A percentile compares a stretch with the other conserved stretches of the same genome.
Conservation (phyloP, 202 grass and related monocot species). For the Tripidium arundinaceum region DNA sequence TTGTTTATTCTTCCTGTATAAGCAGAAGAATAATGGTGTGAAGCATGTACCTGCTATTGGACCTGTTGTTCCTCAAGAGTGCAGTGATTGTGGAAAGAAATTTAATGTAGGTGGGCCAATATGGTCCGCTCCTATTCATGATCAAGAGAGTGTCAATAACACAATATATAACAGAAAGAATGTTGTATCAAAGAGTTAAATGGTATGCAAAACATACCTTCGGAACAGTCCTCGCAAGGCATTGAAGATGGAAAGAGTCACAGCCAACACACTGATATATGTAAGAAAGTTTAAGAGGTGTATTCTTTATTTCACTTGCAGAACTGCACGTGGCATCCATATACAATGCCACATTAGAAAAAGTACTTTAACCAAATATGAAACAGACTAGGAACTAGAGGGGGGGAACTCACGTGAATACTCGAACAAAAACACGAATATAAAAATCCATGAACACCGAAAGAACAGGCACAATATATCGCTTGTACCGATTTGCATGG, state of each 20-base stretch:
- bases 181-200: constrained; percentile 8
- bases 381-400: not conserved
- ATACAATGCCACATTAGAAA: constrained; percentile 19
- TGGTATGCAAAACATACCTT: constrained; percentile 49
- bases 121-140: constrained; percentile 95
- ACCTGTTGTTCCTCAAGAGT: constrained; percentile 86
- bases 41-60: constrained; percentile 83
- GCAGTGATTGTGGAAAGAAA: constrained; percentile 73
- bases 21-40: constrained; percentile 69
- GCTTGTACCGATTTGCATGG: constrained; percentile 87
- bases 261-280: constrained; percentile 90
- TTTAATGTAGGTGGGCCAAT: constrained; percentile 94
- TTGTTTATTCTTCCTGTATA: constrained; percentile 12
- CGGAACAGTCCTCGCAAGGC: constrained; percentile 63
- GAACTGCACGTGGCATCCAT: constrained; percentile 53
- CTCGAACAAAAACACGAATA: constrained; percentile 84
- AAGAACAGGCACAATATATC: constrained; percentile 85
- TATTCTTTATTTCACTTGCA: constrained; percentile 80
- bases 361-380: constrained; percentile 13
- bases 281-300: constrained; percentile 95
- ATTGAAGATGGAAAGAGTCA: constrained; percentile 96
- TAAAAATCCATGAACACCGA: constrained; percentile 92
- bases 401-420: constrained; percentile 67
- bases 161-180: not conserved
- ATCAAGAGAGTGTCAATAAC: constrained; percentile 49